phyloP scores from a whole-genome alignment of 2,329 filamentous ascomycete species.

The Lachnellula hyalina region DNA sequence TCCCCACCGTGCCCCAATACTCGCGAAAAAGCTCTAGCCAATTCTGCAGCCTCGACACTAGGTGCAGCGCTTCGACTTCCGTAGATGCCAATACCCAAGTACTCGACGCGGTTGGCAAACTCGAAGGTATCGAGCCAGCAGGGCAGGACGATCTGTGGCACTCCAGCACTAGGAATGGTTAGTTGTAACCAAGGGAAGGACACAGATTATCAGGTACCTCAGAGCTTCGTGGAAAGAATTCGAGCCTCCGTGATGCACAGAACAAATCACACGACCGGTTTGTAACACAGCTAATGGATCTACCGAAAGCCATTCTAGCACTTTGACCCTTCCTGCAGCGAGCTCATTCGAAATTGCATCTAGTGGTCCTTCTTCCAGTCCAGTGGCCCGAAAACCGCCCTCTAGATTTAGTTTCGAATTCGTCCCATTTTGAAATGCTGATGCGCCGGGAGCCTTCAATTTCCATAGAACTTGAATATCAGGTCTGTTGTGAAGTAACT shows the following conservation, averaged over 20 bases:
- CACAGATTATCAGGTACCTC: slow-evolving; percentile 28
- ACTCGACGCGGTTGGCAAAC: slow-evolving; percentile 39
- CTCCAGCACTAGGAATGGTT: slow-evolving; percentile 33
- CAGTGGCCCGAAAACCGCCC: not conserved
- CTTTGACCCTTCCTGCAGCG: slow-evolving; percentile 29
- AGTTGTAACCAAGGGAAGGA: slow-evolving; percentile 5
- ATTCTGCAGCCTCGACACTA: slow-evolving; percentile 11
- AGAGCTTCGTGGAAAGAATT: slow-evolving; percentile 41
- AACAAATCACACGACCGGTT: slow-evolving; percentile 32
- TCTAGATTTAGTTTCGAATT: not conserved
- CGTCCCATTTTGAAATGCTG: not conserved
- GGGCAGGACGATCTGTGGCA: slow-evolving; percentile 43
- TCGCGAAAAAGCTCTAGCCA: slow-evolving; percentile 15
- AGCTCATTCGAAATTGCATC: slow-evolving; percentile 9
- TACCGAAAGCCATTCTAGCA: slow-evolving; percentile 37
- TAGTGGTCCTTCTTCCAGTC: slow-evolving; percentile 4
- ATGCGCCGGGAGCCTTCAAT: slow-evolving; percentile 21
- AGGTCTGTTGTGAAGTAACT: slow-evolving; percentile 30
- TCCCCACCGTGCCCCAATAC: slow-evolving; percentile 15
- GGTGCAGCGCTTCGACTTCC: slow-evolving; percentile 16
- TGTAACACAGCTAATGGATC: slow-evolving; percentile 35
- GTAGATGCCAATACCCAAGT: slow-evolving; percentile 35
- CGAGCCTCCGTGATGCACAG: slow-evolving; percentile 38
- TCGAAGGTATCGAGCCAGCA: slow-evolving; percentile 43
- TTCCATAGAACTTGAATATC: slow-evolving; percentile 35